Conservation (phyloP, 1,139 yeast genomes). For the Scheffersomyces parashehatae region DNA sequence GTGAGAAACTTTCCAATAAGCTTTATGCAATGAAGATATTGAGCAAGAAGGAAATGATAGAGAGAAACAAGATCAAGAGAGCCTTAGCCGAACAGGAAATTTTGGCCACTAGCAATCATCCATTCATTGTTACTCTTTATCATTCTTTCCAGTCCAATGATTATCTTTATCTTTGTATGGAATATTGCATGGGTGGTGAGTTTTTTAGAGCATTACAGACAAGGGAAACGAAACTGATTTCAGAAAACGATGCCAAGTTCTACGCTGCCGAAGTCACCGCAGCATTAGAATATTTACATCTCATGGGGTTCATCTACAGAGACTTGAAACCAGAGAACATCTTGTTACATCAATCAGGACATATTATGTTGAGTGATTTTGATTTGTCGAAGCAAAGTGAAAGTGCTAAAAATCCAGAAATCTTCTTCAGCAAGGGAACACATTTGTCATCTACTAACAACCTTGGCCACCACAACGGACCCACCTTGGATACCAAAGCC, state of each 20-base stretch:
- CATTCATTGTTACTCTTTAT: constrained; percentile 92
- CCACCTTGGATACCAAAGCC: constrained; percentile 80
- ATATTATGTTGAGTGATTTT: constrained; percentile 95
- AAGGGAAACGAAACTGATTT: constrained; percentile 78
- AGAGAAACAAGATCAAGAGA: constrained; percentile 89
- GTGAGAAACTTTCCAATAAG: constrained; percentile 73
- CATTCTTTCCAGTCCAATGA: constrained; percentile 97
- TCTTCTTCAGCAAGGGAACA: constrained; percentile 31
- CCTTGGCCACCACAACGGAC: constrained; percentile 19
- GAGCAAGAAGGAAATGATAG: constrained; percentile 89
- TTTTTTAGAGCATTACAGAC: constrained; percentile 96
- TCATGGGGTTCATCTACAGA: constrained; percentile 95
- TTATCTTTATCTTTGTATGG: constrained; percentile 93
- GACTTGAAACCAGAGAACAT: constrained; percentile 96
- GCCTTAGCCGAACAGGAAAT: constrained; percentile 97
- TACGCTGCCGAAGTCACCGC: constrained; percentile 98
- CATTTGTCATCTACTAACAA: constrained; percentile 19
- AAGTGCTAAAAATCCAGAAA: constrained; percentile 59
- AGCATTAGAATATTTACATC: constrained; percentile 89
- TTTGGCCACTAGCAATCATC: constrained; percentile 92
- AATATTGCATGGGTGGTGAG: constrained; percentile 99
- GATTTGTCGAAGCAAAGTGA: constrained; percentile 91
- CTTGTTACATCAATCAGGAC: constrained; percentile 90
- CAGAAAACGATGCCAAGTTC: constrained; percentile 86
- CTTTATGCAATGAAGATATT: constrained; percentile 92